A percentile compares a stretch with the other conserved stretches of the same genome.
phyloP scores from a whole-genome alignment of 371 early-diverging fungal genomes.

The Funneliformis caledonium region DNA sequence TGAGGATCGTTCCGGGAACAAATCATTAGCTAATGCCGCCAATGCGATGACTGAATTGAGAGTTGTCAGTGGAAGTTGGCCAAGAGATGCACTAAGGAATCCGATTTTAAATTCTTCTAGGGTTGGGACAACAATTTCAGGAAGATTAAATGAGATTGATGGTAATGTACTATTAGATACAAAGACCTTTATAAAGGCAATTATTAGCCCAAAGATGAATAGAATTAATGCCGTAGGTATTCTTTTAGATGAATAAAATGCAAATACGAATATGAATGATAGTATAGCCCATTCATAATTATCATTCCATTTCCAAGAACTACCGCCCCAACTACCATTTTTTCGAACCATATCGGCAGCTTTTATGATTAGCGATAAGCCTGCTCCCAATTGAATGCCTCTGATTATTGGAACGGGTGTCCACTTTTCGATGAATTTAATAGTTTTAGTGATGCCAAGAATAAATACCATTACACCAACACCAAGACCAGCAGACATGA shows the following conservation, averaged over 20 bases:
- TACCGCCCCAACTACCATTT: slow-evolving; percentile 51
- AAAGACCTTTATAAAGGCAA: slow-evolving; percentile 66
- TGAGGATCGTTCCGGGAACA: slow-evolving; percentile 76
- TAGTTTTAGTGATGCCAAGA: slow-evolving; percentile 74
- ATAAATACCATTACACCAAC: slow-evolving; percentile 71
- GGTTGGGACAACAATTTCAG: slow-evolving; percentile 63
- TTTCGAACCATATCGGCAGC: slow-evolving; percentile 65
- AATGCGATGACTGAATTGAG: slow-evolving; percentile 89
- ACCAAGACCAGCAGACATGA: slow-evolving; percentile 79
- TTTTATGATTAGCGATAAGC: slow-evolving; percentile 74
- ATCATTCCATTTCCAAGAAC: slow-evolving; percentile 69
- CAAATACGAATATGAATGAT: slow-evolving; percentile 68
- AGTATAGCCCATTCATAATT: slow-evolving; percentile 77
- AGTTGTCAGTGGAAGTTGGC: slow-evolving; percentile 85
- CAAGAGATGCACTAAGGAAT: slow-evolving; percentile 81
- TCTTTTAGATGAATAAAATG: slow-evolving; percentile 66
- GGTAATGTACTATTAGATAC: slow-evolving; percentile 35
- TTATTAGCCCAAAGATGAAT: slow-evolving; percentile 72
- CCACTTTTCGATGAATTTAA: slow-evolving; percentile 69
- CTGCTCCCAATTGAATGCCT: slow-evolving; percentile 90
- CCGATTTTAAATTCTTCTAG: slow-evolving; percentile 70
- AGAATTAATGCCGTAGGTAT: slow-evolving; percentile 77
- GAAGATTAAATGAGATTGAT: slow-evolving; percentile 57
- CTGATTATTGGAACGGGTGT: slow-evolving; percentile 82
- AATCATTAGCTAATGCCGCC: slow-evolving; percentile 76